Evolutionary conservation across 495 filamentous ascomycete genomes (phyloP), one percentile per base, ranked within the genome.

Genomic region (Trichocladium uniseriatum): DNA sequence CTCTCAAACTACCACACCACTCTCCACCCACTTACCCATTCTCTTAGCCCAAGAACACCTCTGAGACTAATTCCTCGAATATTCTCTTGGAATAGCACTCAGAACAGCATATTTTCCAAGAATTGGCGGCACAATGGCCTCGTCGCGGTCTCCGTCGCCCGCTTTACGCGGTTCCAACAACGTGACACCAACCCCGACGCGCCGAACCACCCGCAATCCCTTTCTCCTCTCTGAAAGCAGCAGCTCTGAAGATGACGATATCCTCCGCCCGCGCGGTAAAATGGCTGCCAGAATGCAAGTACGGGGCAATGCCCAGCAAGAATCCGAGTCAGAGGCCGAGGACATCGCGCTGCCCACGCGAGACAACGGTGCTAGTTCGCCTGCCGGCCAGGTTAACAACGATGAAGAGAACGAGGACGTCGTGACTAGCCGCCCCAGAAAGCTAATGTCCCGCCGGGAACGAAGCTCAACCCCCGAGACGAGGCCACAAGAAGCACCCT

Each of bases 261-360:
- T 79, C 48, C 52, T 82, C 18, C 71, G 74, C 19, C 86, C 86
- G 4, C 76, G 77, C 43, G 87, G 87, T 3, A 78, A 81, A 21
- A 72, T 92, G 54, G 87, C 87, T 46, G 73, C 81, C 14, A 72
- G 82, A 20, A 81, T 90, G 75, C 78, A 79, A 38, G 44, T 38
- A 2, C 45, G 45, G 13, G 55, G 69, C 55, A 22, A 47, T 55
- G 13, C 60, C 43, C 3, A n/a, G 18, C 21, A 42, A 39, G 46
- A 56, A 19, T 34, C 61, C 9, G 54, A 58, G 29, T 48, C 53
- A 15, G 46, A 66, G 42, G 45, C 43, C 1, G 45, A 36, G 0
- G 13, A 59, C 19, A 21, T 46, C 48, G 48, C 41, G 48, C 38
- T 13, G 31, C 6, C 34, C 8, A 38, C 48, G 34, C 48, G 48